These are phyloP conservation scores for Starmerella stellata DNA, from an alignment of 805 yeast species.

Conservation along the genomic window DNA sequence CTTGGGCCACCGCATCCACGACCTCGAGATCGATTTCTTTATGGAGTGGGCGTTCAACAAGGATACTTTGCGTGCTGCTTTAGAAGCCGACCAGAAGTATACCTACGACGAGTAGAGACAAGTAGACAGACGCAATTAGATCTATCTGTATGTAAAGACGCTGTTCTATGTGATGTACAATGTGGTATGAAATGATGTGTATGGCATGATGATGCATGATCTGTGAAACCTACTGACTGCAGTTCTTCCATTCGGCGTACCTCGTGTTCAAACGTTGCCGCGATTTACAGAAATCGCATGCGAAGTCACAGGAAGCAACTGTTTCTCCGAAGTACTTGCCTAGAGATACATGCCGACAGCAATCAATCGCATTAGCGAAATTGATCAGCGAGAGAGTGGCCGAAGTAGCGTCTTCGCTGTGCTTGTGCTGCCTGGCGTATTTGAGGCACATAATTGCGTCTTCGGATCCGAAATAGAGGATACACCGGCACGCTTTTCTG, in stretches of 20 bases:
- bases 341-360: conserved; percentile 74
- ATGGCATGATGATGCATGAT: too few species aligned
- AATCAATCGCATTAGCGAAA: conserved; percentile 29
- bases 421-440: conserved; percentile 47
- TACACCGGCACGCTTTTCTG: conserved; percentile 66
- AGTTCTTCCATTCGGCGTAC: conserved; percentile 12
- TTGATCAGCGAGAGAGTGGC: conserved; percentile 10
- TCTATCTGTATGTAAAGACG: background rate
- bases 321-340: conserved; percentile 73
- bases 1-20: conserved; percentile 84
- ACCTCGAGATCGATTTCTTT: conserved; percentile 72
- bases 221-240: too few species aligned
- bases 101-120: background rate
- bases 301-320: conserved; percentile 46
- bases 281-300: conserved; percentile 65
- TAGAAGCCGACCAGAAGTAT: conserved; percentile 24
- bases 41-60: conserved; percentile 53
- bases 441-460: conserved; percentile 41
- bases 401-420: conserved; percentile 17
- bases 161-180: background rate
- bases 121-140: background rate
- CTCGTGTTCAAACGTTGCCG: conserved; percentile 5
- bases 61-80: conserved; percentile 31
- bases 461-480: conserved; percentile 40
- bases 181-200: too few species aligned